Percentiles rank a stretch among this genome's conserved stretches.
phyloP scores from a whole-genome alignment of 169 alveolate genomes.

The Cryptosporidium parvum region DNA sequence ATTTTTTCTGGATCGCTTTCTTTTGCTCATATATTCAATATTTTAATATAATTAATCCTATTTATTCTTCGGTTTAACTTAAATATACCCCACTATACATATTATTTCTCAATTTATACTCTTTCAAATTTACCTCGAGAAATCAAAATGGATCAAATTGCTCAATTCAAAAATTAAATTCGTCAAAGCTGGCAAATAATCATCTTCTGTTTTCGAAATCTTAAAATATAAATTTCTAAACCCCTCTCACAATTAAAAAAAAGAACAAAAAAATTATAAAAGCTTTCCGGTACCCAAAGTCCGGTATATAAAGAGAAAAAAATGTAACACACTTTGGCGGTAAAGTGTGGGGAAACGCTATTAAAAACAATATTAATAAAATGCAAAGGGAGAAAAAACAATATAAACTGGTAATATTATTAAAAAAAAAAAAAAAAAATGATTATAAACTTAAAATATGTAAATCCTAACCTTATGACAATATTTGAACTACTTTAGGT shows the following conservation, averaged over 20 bases:
- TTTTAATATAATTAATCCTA: background rate
- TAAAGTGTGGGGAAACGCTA: background rate
- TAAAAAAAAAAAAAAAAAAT: background rate
- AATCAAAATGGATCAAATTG: background rate
- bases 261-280: background rate
- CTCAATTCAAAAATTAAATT: background rate
- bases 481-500: background rate
- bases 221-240: background rate
- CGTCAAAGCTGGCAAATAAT: background rate
- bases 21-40: slow-evolving; percentile 23
- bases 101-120: background rate
- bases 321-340: background rate
- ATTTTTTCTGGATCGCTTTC: slow-evolving; percentile 38
- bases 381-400: too few relatives aligned
- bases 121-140: background rate
- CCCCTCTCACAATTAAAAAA: background rate
- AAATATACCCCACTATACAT: background rate
- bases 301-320: background rate
- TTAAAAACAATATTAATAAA: background rate
- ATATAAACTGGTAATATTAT: too few relatives aligned
- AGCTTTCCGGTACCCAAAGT: background rate
- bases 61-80: background rate
- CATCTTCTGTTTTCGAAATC: background rate
- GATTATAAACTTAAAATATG: background rate
- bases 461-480: background rate